Conservation (phyloP, 495 filamentous ascomycete genomes). For the Penicillium egyptiacum region DNA sequence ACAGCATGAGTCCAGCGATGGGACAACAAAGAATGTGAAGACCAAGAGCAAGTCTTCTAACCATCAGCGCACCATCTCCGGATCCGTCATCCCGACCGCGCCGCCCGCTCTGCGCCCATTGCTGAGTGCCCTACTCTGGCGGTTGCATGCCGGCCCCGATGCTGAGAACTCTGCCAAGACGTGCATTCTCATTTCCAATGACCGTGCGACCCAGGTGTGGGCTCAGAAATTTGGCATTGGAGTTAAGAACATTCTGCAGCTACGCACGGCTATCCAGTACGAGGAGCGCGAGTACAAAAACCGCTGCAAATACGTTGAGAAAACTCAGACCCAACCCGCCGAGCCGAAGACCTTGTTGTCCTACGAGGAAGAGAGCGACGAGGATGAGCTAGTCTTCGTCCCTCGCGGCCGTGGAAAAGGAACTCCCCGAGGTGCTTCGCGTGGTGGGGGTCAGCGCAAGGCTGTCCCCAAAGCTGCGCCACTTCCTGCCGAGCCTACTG, state of each 20-base stretch:
- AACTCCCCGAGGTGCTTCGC: conserved; percentile 31
- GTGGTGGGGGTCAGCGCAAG: conserved; percentile 27
- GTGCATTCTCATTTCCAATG: conserved; percentile 61
- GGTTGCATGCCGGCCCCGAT: conserved; percentile 51
- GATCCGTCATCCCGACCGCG: conserved; percentile 38
- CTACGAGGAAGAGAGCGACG: conserved; percentile 55
- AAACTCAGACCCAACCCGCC: conserved; percentile 33
- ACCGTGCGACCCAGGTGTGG: conserved; percentile 53
- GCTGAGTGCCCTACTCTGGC: conserved; percentile 63
- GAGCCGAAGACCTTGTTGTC: conserved; percentile 46
- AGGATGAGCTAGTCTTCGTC: conserved; percentile 59
- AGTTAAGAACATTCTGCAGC: conserved; percentile 58
- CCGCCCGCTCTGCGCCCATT: conserved; percentile 54
- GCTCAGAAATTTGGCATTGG: conserved; percentile 61
- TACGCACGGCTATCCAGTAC: conserved; percentile 57
- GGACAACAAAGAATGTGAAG: conserved; percentile 23
- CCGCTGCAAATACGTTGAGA: conserved; percentile 51
- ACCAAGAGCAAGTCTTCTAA: conserved; percentile 22
- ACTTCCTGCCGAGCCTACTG: conserved; percentile 28
- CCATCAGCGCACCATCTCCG: conserved; percentile 42
- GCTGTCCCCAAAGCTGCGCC: conserved; percentile 16
- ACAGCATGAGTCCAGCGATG: conserved; percentile 33
- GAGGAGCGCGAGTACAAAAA: conserved; percentile 62
- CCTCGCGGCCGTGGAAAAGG: conserved; percentile 49
- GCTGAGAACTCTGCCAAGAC: conserved; percentile 40